These are phyloP conservation scores for Penicillium fuscoglaucum DNA, from an alignment of 2,329 filamentous ascomycete genomes.

Conservation along the genomic window DNA sequence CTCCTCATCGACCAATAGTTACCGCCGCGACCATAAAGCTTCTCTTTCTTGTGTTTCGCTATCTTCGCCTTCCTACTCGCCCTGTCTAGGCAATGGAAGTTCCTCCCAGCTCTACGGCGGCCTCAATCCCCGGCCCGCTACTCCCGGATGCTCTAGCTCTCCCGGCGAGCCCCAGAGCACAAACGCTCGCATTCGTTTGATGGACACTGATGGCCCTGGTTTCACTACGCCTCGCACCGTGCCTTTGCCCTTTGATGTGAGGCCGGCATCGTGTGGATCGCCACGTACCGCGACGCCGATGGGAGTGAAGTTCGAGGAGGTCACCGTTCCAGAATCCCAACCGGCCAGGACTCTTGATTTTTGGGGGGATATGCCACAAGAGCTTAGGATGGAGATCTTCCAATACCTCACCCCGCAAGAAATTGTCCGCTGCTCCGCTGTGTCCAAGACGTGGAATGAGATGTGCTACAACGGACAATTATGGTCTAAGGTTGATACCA, in stretches of 20 bases:
- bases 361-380: slow-evolving; percentile 78
- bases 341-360: slow-evolving; percentile 59
- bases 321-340: slow-evolving; percentile 27
- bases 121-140: slow-evolving; percentile 58
- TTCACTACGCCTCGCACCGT: slow-evolving; percentile 51
- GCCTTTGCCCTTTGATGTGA: slow-evolving; percentile 64
- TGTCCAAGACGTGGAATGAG: slow-evolving; percentile 74
- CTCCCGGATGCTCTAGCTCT: slow-evolving; percentile 46
- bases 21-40: slow-evolving; percentile 62
- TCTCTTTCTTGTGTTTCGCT: slow-evolving; percentile 67
- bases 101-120: slow-evolving; percentile 58
- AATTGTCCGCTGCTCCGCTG: slow-evolving; percentile 72
- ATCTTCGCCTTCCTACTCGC: slow-evolving; percentile 53
- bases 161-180: slow-evolving; percentile 53
- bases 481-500: slow-evolving; percentile 81
- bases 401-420: slow-evolving; percentile 75
- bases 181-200: slow-evolving; percentile 55
- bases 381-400: slow-evolving; percentile 77
- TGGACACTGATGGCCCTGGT: slow-evolving; percentile 52
- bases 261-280: slow-evolving; percentile 48
- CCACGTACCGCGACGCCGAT: slow-evolving; percentile 19
- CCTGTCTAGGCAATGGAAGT: slow-evolving; percentile 56
- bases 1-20: slow-evolving; percentile 62
- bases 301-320: slow-evolving; percentile 20
- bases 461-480: slow-evolving; percentile 94